Evolutionary conservation across 2,329 filamentous ascomycete genomes (phyloP), one percentile per base, ranked within the genome.

Genomic region (Aspergillus viridinutans): DNA sequence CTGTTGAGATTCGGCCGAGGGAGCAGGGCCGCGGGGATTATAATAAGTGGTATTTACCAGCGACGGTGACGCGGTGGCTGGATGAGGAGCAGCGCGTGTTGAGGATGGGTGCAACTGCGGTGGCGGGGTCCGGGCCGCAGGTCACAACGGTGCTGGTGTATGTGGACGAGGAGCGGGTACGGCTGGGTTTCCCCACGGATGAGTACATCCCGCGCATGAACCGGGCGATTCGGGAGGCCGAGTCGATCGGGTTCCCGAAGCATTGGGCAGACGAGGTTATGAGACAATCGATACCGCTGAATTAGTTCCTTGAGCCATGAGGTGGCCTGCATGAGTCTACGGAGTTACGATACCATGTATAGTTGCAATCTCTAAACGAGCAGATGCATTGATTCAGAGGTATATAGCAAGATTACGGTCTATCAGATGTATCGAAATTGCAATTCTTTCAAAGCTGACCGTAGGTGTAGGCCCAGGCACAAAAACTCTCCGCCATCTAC

Each of bases 131-230:
- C 4, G 42, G 29, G 28, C 49, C 35, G 8, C 58, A 58, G 7
- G 47, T 61, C 32, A 59, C 71, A 54, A 65, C 59, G 9, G 72
- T 69, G 9, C 60, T 77, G 56, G 72, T 77, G 20, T 78, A 78
- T 67, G 70, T 78, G 9, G 75, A 78, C 67, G 75, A 78, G 61
- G 52, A 69, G 53, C 67, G 72, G 32, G 70, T 75, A 12, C 45
- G 51, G 17, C 55, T 70, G 17, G 71, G 67, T 0, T 53, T 58
- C 32, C 74, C 76, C 1, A 74, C 68, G 40, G 58, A 63, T 7
- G 74, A 77, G 62, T 78, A 78, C 61, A 69, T 77, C 40, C 68
- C 64, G 3, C 59, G 75, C 52, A 77, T 77, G 75, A 76, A 77
- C 58, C 67, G 75, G 32, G 75, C 67, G n/a, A 75, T 77, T 61